Base-by-base conservation (phyloP, 2,329 filamentous ascomycete species). In the Aspergillus versicolor region DNA sequence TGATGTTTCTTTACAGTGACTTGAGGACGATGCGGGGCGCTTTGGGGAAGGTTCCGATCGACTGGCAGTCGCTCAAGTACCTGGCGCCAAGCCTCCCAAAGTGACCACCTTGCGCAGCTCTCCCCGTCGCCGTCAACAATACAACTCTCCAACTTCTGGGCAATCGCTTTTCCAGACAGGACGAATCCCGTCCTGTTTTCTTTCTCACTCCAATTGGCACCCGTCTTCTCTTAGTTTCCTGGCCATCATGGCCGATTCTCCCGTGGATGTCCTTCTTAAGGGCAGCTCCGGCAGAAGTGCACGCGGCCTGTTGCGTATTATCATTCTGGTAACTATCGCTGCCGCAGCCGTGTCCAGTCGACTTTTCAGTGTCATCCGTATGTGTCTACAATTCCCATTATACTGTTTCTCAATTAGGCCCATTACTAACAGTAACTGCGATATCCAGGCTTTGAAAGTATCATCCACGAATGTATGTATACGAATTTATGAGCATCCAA, bases 341-440 rank as follows among this genome's bases (percentile, higher is more conserved):
- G 92, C 86, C 57, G 92, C 94, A 61, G 92, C 93, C 65, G 85
- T 97, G 72, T 86, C 92, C 65, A 96, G 92, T 77, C 91, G 94
- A 77, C 83, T 99, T 66, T 99, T 99, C 84, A 97, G 92, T 70
- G 94, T 99, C 65, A 97, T 99, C 78, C 90, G 94, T 93, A 86
- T 74, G 90, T 84, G 56, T 32, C 43, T 44, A 17, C 9, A 24
- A n/a, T 34, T 12, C 15, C 6, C 15, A 30, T 15, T 7, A 9
- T 37, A 27, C 12, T 2, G 19, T 9, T n/a, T 13, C 15, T 17
- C 21, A 8, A 17, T 15, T 30, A 32, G 24, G 8, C 3, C 34
- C 11, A 4, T 6, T 34, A 8, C 42, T 55, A 37, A 37, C 22
- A 19, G 34, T 47, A 19, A 54, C 34, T 19, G 5, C 21, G 40